These are phyloP conservation scores for Psilocybe cubensis DNA, from an alignment of 768 basidiomycete genomes.

Conservation along the genomic window DNA sequence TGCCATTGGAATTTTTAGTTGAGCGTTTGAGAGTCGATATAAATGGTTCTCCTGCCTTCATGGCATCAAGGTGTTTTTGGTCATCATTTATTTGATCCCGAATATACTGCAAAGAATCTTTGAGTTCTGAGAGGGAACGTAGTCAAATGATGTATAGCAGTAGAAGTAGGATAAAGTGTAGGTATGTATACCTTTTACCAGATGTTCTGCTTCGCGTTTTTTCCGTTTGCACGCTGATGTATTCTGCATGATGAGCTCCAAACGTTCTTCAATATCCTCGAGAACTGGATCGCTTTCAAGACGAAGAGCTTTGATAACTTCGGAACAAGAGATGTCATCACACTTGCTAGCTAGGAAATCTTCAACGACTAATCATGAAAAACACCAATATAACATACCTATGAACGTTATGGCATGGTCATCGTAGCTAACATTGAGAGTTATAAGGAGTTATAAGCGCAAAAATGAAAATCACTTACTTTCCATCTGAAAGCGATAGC, in stretches of 20 bases:
- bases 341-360: slow-evolving; percentile 54
- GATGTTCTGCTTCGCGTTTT: slow-evolving; percentile 41
- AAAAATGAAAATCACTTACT: slow-evolving; percentile 38
- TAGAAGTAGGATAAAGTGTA: background rate
- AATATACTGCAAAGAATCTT: slow-evolving; percentile 39
- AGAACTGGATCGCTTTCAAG: slow-evolving; percentile 58
- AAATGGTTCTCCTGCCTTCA: slow-evolving; percentile 48
- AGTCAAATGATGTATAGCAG: background rate
- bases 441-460: background rate
- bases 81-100: slow-evolving; percentile 43
- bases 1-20: slow-evolving; percentile 26
- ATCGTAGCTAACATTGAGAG: slow-evolving; percentile 46
- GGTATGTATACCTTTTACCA: slow-evolving; percentile 42
- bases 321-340: slow-evolving; percentile 65
- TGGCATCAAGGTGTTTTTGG: slow-evolving; percentile 47
- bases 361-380: background rate
- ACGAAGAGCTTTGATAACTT: slow-evolving; percentile 52
- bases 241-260: slow-evolving; percentile 39
- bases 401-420: slow-evolving; percentile 64
- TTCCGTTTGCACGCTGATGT: slow-evolving; percentile 41
- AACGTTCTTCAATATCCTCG: slow-evolving; percentile 49
- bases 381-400: slow-evolving; percentile 33
- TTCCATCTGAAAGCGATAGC: slow-evolving; percentile 45
- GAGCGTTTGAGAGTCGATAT: slow-evolving; percentile 38
- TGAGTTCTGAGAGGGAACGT: slow-evolving; percentile 34